Base-by-base conservation (phyloP, 331 rosid genomes). In the Malus hybrid region DNA sequence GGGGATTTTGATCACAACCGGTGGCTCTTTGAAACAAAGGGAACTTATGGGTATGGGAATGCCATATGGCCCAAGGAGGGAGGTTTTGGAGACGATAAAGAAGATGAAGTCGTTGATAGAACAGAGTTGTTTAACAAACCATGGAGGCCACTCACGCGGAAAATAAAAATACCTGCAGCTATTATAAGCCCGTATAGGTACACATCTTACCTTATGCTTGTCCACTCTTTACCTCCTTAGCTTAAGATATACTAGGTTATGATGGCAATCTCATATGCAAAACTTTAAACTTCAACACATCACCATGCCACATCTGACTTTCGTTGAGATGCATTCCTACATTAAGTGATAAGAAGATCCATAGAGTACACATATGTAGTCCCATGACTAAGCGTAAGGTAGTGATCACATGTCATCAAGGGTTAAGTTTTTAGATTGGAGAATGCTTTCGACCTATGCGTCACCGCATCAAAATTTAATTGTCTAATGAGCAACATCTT, bases 51-150 rank as follows among this genome's bases (percentile, higher is more conserved):
- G 27, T 89, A 86, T 83, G 97, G 97, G 44, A 91, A 85, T 79
- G 97, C 92, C 74, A 87, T 89, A 85, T 86, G 97, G 94, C 93
- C 97, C 5, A 89, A 83, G 75, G 94, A 83, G 36, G 61, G 88
- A 8, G 84, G 80, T 65, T 75, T 75, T 54, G 90, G 80, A 32
- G 77, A 75, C 69, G 89, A 82, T 31, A 78, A 66, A 72, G 80
- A 87, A 60, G 93, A 83, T 16, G 86, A 83, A 82, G 71, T 78
- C 75, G 71, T 48, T 34, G 93, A 88, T 42, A 91, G 91, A 72
- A 76, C 82, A 12, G 86, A 78, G 22, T 86, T 91, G 66, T 64
- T 80, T 11, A 89, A 80, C 56, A 91, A 91, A 75, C 90, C 81
- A 66, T 86, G 91, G 97, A 82, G 78, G 70, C 90, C 94, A 28